A percentile compares a stretch with the other conserved stretches of the same genome.
Conservation (phyloP, 2,329 filamentous ascomycete species). For the Sclerotiophoma versabilis region DNA sequence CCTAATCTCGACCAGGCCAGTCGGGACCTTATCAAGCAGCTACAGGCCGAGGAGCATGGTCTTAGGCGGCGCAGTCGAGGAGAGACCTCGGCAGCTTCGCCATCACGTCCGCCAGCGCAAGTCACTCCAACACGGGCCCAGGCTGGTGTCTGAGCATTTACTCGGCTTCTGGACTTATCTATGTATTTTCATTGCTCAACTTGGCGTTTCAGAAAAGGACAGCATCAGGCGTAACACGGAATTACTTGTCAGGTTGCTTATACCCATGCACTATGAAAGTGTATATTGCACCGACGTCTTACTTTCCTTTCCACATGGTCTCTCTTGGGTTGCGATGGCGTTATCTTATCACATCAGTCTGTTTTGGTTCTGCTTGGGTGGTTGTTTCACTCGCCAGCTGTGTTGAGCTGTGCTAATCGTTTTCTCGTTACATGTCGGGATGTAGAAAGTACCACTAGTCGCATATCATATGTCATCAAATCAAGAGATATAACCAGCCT, state of each 20-base stretch:
- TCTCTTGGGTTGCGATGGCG: not conserved
- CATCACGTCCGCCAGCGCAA: constrained; percentile 8
- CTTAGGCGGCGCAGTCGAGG: constrained; percentile 36
- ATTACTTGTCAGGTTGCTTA: constrained; percentile 26
- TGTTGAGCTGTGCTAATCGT: not conserved
- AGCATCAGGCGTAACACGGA: constrained; percentile 10
- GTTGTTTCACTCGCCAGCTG: not conserved
- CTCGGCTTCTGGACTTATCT: not conserved
- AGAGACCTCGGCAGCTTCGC: constrained; percentile 3
- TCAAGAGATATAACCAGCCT: constrained; percentile 1
- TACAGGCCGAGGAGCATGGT: constrained; percentile 42
- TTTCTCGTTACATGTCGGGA: not conserved
- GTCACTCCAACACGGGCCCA: constrained; percentile 8
- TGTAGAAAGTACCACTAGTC: not conserved
- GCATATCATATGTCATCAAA: not conserved
- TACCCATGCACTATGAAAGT: constrained; percentile 37
- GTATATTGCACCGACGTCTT: constrained; percentile 26
- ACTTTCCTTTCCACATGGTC: constrained; percentile 7
- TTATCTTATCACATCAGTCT: not conserved
- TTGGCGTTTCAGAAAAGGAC: not conserved
- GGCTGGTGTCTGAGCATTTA: not conserved
- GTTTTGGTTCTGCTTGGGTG: not conserved
- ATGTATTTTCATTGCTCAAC: constrained; percentile 1
- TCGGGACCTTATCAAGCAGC: constrained; percentile 37
- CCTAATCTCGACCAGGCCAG: constrained; percentile 36